Conservation (phyloP, 257 asterid genomes). For the Solanum chiquidenum region DNA sequence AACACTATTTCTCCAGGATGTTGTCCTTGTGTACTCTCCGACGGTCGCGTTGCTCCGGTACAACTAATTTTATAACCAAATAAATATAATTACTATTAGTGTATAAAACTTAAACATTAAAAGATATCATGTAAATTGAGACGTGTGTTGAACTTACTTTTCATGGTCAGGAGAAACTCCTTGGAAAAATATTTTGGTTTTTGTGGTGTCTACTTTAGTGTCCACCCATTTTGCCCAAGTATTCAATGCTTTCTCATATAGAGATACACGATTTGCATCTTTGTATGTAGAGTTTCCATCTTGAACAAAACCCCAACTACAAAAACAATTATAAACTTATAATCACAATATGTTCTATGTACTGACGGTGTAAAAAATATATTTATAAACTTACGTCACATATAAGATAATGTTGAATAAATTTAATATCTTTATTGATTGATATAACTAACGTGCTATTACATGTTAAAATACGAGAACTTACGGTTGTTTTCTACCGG, state of each 20-base stretch:
- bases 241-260: conserved; percentile 10
- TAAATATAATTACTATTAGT: not conserved
- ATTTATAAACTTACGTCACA: not conserved
- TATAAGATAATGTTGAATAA: not conserved
- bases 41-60: not conserved
- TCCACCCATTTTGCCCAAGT: conserved; percentile 29
- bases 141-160: not conserved
- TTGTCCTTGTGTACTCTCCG: not conserved
- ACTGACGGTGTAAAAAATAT: not conserved
- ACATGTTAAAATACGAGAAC: not conserved
- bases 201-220: not conserved
- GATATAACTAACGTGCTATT: not conserved
- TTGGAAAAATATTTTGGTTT: conserved; percentile 15
- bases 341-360: not conserved
- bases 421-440: not conserved
- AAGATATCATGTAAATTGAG: not conserved
- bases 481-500: conserved; percentile 22
- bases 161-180: conserved; percentile 23
- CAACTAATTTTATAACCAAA: not conserved
- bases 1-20: conserved; percentile 16
- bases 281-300: not conserved
- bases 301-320: conserved; percentile 16
- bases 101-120: not conserved
- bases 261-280: conserved; percentile 6
- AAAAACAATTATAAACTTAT: not conserved